These are phyloP conservation scores for Pyrenophora teres DNA, from an alignment of 2,329 filamentous ascomycete species.

Conservation along the genomic window DNA sequence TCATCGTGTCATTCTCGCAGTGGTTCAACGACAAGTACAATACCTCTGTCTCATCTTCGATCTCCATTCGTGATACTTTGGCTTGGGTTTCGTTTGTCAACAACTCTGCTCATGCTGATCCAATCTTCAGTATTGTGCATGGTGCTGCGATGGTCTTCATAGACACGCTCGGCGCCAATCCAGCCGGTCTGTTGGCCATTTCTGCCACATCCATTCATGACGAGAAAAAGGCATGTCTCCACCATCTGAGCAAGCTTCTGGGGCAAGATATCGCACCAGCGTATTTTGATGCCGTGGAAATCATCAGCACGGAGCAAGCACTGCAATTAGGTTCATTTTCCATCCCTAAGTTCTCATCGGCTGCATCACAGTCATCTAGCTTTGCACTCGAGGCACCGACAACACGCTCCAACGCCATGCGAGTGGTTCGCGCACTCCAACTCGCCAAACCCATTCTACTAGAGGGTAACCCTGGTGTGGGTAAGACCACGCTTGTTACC, in stretches of 20 bases:
- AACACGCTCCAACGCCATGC: slow-evolving; percentile 86
- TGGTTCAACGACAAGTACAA: slow-evolving; percentile 89
- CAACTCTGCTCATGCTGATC: slow-evolving; percentile 57
- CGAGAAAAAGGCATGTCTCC: slow-evolving; percentile 74
- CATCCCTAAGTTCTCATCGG: slow-evolving; percentile 59
- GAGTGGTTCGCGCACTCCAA: slow-evolving; percentile 86
- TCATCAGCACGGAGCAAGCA: slow-evolving; percentile 59
- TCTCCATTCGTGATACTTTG: slow-evolving; percentile 90
- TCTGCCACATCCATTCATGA: slow-evolving; percentile 70
- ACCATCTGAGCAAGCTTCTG: slow-evolving; percentile 71
- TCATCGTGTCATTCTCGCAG: slow-evolving; percentile 83
- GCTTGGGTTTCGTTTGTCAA: slow-evolving; percentile 96
- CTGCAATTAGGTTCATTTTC: slow-evolving; percentile 77
- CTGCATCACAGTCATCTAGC: slow-evolving; percentile 56
- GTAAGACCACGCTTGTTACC: slow-evolving; percentile 91
- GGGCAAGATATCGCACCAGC: slow-evolving; percentile 64
- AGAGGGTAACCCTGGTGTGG: slow-evolving; percentile 96
- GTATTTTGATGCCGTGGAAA: slow-evolving; percentile 67
- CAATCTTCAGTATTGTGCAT: slow-evolving; percentile 67
- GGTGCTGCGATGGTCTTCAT: slow-evolving; percentile 95
- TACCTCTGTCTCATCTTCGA: slow-evolving; percentile 73
- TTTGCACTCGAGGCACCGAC: slow-evolving; percentile 90
- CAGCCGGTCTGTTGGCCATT: slow-evolving; percentile 80
- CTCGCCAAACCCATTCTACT: slow-evolving; percentile 89
- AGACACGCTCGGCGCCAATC: slow-evolving; percentile 93